Conservation (phyloP, 2,329 filamentous ascomycete species). For the Neofusicoccum sp. region DNA sequence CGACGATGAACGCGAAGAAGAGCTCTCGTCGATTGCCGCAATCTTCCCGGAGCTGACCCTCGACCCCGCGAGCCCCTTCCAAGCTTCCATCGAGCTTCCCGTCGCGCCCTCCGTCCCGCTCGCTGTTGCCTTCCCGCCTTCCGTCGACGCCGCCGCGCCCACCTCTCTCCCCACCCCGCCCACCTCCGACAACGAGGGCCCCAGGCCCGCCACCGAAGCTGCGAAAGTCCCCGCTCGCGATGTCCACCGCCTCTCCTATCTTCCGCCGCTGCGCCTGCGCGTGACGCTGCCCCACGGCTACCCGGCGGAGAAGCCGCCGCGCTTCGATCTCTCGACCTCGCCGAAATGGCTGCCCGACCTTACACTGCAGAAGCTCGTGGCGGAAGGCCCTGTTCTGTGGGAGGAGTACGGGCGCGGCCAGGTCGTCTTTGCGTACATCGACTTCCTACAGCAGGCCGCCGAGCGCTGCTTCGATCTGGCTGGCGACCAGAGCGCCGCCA, state of each 20-base stretch:
- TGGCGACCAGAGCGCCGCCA: slow-evolving; percentile 39
- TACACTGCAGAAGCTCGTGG: slow-evolving; percentile 48
- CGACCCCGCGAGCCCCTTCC: slow-evolving; percentile 49
- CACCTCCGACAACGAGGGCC: slow-evolving; percentile 33
- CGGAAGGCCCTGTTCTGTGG: slow-evolving; percentile 57
- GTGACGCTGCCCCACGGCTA: slow-evolving; percentile 59
- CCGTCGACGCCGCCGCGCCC: slow-evolving; percentile 35
- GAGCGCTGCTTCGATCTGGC: slow-evolving; percentile 58
- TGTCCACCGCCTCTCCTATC: slow-evolving; percentile 53
- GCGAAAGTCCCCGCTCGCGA: slow-evolving; percentile 35
- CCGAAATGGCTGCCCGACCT: slow-evolving; percentile 56
- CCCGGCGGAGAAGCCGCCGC: slow-evolving; percentile 55
- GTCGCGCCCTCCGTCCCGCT: slow-evolving; percentile 58
- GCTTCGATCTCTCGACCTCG: slow-evolving; percentile 51
- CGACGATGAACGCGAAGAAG: slow-evolving; percentile 62
- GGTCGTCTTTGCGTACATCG: slow-evolving; percentile 63
- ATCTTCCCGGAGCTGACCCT: slow-evolving; percentile 64
- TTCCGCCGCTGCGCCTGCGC: slow-evolving; percentile 58
- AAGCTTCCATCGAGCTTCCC: slow-evolving; percentile 57
- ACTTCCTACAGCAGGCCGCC: slow-evolving; percentile 60
- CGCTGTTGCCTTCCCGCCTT: slow-evolving; percentile 43
- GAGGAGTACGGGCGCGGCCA: slow-evolving; percentile 61
- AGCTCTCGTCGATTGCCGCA: slow-evolving; percentile 61
- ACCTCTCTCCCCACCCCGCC: slow-evolving; percentile 43
- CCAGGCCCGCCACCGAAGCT: not conserved